phyloP scores from a whole-genome alignment of 139 green algal genomes.

The Trebouxia sp. region DNA sequence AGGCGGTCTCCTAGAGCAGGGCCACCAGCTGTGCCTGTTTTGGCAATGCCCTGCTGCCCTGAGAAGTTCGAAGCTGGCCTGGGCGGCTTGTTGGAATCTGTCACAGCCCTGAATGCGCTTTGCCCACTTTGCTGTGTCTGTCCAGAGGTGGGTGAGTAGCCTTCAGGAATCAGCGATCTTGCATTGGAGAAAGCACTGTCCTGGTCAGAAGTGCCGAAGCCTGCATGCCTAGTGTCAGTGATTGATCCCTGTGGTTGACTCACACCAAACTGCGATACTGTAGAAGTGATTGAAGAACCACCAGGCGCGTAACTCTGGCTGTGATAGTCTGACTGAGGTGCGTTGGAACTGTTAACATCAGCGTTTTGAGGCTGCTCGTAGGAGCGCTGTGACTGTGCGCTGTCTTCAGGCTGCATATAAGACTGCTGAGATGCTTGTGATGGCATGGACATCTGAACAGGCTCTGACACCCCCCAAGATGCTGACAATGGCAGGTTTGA shows the following conservation, averaged over 20 bases:
- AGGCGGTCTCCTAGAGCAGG: not conserved
- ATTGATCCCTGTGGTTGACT: too few species aligned
- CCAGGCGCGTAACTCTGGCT: too few species aligned
- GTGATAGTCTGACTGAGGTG: not conserved
- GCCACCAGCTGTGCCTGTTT: not conserved
- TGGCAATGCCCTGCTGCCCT: slow-evolving; percentile 5
- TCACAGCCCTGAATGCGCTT: not conserved
- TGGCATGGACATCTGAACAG: not conserved
- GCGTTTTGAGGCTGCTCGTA: not conserved
- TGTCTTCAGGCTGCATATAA: not conserved
- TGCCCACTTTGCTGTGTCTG: too few species aligned
- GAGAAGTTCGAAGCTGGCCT: not conserved
- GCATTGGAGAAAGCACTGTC: too few species aligned
- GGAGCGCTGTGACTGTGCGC: not conserved
- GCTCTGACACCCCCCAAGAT: not conserved
- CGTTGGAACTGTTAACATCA: not conserved
- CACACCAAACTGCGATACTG: too few species aligned
- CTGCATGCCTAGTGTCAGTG: too few species aligned
- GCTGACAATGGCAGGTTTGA: slow-evolving; percentile 15
- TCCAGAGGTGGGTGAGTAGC: too few species aligned
- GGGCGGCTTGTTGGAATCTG: not conserved
- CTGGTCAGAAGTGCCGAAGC: too few species aligned
- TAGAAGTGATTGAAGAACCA: too few species aligned
- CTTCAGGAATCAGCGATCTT: too few species aligned
- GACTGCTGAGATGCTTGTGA: not conserved